Conservation (phyloP, 345 rosid species). For the Pistacia vera region DNA sequence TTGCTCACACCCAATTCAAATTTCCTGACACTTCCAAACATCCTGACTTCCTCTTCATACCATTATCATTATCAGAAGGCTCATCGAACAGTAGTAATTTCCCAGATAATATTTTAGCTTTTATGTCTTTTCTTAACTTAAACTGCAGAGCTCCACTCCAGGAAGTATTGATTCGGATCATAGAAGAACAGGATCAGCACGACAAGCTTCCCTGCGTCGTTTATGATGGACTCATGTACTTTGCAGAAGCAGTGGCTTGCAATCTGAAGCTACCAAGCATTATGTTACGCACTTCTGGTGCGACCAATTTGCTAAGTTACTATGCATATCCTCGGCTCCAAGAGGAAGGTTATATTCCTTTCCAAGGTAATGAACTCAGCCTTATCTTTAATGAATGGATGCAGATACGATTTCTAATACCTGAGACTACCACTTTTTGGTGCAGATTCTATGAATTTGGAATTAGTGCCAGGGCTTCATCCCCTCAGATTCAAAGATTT, state of each 20-base stretch:
- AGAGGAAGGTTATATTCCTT: conserved; percentile 1
- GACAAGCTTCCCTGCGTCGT: conserved; percentile 9
- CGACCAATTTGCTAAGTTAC: neutral
- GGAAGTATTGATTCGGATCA: conserved; percentile 11
- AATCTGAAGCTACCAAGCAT: conserved; percentile 21
- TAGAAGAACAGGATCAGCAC: neutral
- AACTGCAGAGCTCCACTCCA: conserved; percentile 17
- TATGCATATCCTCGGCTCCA: neutral
- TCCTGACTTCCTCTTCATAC: neutral
- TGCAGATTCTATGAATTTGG: neutral
- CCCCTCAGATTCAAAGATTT: conserved; percentile 5
- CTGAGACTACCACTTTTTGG: too few relatives aligned
- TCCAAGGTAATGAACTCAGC: neutral
- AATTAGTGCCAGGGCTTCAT: neutral
- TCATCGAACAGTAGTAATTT: neutral
- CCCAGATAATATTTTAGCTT: neutral
- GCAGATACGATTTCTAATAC: too few relatives aligned
- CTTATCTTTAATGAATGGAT: too few relatives aligned
- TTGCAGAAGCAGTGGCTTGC: conserved; percentile 6
- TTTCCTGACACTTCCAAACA: neutral
- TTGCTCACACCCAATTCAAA: conserved; percentile 3
- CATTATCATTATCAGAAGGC: neutral
- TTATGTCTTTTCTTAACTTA: neutral
- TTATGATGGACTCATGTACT: conserved; percentile 24
- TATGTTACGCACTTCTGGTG: conserved; percentile 16